phyloP scores from a whole-genome alignment of 1,284 basidiomycete genomes.

The Trichosporon ovoides region DNA sequence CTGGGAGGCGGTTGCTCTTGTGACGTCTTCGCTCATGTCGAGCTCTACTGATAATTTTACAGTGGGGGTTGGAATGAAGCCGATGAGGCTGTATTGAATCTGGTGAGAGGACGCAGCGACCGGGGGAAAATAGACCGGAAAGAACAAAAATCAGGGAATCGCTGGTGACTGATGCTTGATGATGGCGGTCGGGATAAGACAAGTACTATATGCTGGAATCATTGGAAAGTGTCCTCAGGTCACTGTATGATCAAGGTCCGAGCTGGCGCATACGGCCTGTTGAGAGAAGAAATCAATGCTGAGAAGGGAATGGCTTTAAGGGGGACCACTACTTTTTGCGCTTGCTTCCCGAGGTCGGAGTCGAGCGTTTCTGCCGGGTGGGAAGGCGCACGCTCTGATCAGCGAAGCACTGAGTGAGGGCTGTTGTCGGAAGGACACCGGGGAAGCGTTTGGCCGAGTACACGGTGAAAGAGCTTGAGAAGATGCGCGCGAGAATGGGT shows the following conservation, averaged over 20 bases:
- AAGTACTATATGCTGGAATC: not conserved
- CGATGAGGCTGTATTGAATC: no score
- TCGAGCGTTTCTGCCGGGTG: constrained; percentile 34
- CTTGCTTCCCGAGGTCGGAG: not conserved
- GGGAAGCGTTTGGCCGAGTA: constrained; percentile 89
- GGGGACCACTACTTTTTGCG: constrained; percentile 13
- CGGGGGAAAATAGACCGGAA: not conserved
- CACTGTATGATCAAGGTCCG: constrained; percentile 3
- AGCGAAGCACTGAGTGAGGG: constrained; percentile 82
- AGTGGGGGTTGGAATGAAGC: no score
- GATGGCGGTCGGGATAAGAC: not conserved
- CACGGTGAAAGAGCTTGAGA: constrained; percentile 82
- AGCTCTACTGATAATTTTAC: no score
- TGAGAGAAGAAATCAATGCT: not conserved
- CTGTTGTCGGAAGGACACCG: constrained; percentile 85
- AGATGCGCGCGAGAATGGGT: constrained; percentile 73
- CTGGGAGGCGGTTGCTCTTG: no score
- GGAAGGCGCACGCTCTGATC: constrained; percentile 87
- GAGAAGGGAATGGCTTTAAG: not conserved
- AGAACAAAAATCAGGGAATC: not conserved
- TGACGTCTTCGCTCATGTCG: no score
- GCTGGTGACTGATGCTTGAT: not conserved
- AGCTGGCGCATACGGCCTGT: not conserved
- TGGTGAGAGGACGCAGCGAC: no score
- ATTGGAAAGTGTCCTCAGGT: constrained; percentile 2